A percentile compares a stretch with the other conserved stretches of the same genome.
Evolutionary conservation across 176 grass and related monocot species (phyloP).

Genomic region (Lolium multiflorum): DNA sequence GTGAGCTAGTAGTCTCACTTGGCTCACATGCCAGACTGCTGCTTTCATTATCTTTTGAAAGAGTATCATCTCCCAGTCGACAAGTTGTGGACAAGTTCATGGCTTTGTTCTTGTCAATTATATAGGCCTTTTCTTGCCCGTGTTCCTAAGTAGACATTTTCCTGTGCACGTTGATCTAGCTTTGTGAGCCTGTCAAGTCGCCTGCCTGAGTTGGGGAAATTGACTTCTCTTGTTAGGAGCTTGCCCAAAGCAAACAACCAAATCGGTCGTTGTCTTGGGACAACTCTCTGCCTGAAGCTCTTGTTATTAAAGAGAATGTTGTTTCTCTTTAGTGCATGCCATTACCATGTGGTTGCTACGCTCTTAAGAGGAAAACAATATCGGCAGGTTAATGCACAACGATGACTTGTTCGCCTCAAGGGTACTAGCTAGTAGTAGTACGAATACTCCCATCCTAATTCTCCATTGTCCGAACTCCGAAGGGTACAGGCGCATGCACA

Average conservation of each 20-base stretch:
- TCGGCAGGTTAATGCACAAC: no score
- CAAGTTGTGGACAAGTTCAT: conserved; percentile 39
- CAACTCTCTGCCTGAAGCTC: not conserved
- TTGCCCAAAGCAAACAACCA: conserved; percentile 35
- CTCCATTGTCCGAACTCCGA: no score
- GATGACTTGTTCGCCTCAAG: no score
- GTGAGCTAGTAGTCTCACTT: conserved; percentile 15
- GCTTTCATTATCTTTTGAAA: conserved; percentile 29
- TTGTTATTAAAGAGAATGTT: not conserved
- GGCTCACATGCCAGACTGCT: not conserved
- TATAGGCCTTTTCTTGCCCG: conserved; percentile 16
- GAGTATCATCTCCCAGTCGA: not conserved
- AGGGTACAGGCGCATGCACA: no score
- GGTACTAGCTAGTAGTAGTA: no score
- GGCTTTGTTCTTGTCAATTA: conserved; percentile 6
- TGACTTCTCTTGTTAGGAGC: not conserved
- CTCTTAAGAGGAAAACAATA: no score
- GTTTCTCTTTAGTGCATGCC: no score
- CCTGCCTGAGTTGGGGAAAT: conserved; percentile 39
- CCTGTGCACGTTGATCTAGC: conserved; percentile 48
- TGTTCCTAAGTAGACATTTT: conserved; percentile 18
- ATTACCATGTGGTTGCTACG: no score
- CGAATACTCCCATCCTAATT: no score
- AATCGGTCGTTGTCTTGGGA: conserved; percentile 30
- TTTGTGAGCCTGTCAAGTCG: conserved; percentile 40